Evolutionary conservation across 192 early-diverging fungal genomes (phyloP).

Genomic region (Entomortierella beljakovae): DNA sequence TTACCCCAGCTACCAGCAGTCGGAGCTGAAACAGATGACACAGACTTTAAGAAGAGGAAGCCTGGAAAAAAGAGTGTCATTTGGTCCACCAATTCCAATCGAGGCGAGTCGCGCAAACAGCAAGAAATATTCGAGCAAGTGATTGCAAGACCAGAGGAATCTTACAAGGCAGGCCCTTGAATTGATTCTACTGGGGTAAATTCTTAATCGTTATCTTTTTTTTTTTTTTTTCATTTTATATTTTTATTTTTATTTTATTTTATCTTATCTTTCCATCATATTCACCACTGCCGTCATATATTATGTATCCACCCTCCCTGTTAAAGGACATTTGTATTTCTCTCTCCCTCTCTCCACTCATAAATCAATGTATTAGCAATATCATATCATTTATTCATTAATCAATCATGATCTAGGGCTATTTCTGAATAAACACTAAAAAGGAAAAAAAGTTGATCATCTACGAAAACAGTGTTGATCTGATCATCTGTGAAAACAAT

Average conservation of each 20-base stretch:
- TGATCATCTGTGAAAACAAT: too few species aligned
- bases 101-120: slow-evolving; percentile 26
- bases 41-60: slow-evolving; percentile 13
- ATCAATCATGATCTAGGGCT: too few species aligned
- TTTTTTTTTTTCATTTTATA: too few species aligned
- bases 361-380: too few species aligned
- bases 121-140: neutral
- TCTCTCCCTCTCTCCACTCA: too few species aligned
- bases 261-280: neutral
- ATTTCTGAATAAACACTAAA: too few species aligned
- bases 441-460: too few species aligned
- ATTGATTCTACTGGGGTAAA: neutral
- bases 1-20: neutral
- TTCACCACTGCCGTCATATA: neutral
- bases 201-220: neutral
- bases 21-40: neutral
- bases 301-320: too few species aligned
- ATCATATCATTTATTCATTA: too few species aligned
- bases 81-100: slow-evolving; percentile 49
- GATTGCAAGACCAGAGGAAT: slow-evolving; percentile 5
- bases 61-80: slow-evolving; percentile 29
- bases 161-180: slow-evolving; percentile 8
- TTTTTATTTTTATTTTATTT: neutral
- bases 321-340: too few species aligned
- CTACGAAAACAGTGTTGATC: too few species aligned